Base-by-base conservation (phyloP, 805 yeast species). In the Pichia gijzeniarum region DNA sequence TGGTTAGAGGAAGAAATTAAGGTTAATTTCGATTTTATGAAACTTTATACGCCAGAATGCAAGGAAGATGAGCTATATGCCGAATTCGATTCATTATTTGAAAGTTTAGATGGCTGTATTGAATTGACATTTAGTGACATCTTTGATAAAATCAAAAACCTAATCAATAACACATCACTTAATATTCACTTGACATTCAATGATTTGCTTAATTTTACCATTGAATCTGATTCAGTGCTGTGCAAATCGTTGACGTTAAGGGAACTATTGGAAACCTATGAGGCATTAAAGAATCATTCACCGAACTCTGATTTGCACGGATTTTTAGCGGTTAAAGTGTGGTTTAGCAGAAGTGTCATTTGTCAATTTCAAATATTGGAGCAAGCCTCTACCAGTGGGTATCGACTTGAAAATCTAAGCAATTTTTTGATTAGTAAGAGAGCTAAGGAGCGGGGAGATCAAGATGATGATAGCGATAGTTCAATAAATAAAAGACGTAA, bases 61-160 rank as follows among this genome's bases (percentile, higher is more conserved):
- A 38, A 46, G 10, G 62, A 60, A 42, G 62, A 59, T 22, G 41
- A 54, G 14, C 56, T 45, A 54, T 51, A 61, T 55, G 43, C 44
- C 37, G 47, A 60, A 49, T 18, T 47, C 53, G 30, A 53, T 49
- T 14, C 50, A 12, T 44, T 62, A 17, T 61, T 58, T 31, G 40
- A 45, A 5, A 47, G 37, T 2, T 32, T 52, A 2, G 35, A 45
- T 5, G 47, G 51, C 10, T 35, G 46, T 47, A 36, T 50, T 16
- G 32, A 48, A 22, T 41, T 48, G 16, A 47, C 44, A 19, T 43
- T 50, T 25, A 38, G 34, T 41, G 49, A 48, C 35, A 33, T 50
- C 19, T 50, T 50, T 38, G 35, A 22, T n/a, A 47, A 41, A n/a
- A 38, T 50, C n/a, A 30, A 35, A 12, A 13, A 27, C 4, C 17